These are phyloP conservation scores for Paradendryphiella salina DNA, from an alignment of 2,329 filamentous ascomycete species.

Conservation along the genomic window DNA sequence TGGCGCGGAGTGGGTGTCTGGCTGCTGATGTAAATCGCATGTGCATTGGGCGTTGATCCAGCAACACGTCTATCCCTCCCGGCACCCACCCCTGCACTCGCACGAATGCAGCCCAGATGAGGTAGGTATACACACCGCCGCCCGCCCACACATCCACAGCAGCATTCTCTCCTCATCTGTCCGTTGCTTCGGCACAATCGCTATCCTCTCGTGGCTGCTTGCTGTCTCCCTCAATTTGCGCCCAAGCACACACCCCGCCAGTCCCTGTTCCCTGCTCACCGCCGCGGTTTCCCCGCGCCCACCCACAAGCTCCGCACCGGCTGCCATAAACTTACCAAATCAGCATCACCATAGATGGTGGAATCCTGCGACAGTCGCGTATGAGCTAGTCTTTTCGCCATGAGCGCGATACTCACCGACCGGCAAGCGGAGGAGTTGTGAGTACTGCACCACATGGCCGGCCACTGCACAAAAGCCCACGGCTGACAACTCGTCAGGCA, in stretches of 20 bases:
- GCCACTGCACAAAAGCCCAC: not conserved
- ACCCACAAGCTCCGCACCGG: constrained; percentile 21
- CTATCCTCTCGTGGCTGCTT: constrained; percentile 6
- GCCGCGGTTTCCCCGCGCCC: constrained; percentile 24
- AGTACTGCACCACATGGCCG: constrained; percentile 44
- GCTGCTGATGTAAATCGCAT: constrained; percentile 7
- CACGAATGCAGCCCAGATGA: constrained; percentile 1
- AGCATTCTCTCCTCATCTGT: not conserved
- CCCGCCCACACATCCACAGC: not conserved
- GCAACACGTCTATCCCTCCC: constrained; percentile 9
- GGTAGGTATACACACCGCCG: constrained; percentile 1
- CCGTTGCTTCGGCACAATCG: constrained; percentile 10
- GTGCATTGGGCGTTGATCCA: constrained; percentile 7
- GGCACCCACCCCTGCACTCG: constrained; percentile 14
- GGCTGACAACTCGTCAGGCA: constrained; percentile 60
- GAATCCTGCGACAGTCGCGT: constrained; percentile 23
- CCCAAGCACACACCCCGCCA: constrained; percentile 9
- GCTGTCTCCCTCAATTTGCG: constrained; percentile 1
- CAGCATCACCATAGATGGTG: constrained; percentile 37
- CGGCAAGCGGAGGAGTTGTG: constrained; percentile 89
- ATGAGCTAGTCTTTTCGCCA: constrained; percentile 49
- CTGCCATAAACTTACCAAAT: constrained; percentile 4
- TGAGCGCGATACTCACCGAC: constrained; percentile 75
- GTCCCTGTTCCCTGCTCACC: constrained; percentile 21
- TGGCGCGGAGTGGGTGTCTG: not conserved